Conservation (phyloP, 2,329 filamentous ascomycete genomes). For the Neonectria magnoliae region DNA sequence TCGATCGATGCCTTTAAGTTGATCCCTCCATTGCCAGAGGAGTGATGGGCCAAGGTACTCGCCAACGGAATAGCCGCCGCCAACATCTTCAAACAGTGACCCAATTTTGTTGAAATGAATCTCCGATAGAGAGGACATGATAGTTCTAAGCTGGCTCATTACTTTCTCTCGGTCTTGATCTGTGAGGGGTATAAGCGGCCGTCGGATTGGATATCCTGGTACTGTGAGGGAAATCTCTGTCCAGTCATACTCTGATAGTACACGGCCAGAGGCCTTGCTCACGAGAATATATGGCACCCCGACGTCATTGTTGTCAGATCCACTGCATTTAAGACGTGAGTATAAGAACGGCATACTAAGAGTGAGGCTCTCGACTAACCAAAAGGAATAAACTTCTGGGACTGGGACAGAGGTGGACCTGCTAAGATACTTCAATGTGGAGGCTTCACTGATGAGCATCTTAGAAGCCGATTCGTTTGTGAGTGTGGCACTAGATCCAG, state of each 20-base stretch:
- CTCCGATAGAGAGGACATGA: conserved; percentile 27
- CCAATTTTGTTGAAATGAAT: conserved; percentile 38
- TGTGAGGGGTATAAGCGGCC: conserved; percentile 28
- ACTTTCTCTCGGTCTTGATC: conserved; percentile 29
- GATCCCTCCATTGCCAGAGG: conserved; percentile 37
- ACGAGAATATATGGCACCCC: conserved; percentile 40
- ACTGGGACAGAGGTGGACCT: conserved; percentile 33
- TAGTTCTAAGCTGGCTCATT: conserved; percentile 34
- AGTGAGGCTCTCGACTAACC: conserved; percentile 14
- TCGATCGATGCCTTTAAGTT: conserved; percentile 34
- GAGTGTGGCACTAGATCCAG: conserved; percentile 1
- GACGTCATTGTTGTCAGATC: conserved; percentile 29
- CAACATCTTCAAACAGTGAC: conserved; percentile 31
- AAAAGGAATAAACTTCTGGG: conserved; percentile 38
- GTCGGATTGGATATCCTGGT: conserved; percentile 20
- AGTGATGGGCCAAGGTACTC: conserved; percentile 38
- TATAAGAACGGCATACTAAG: background rate
- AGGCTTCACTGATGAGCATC: conserved; percentile 37
- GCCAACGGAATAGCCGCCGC: conserved; percentile 28
- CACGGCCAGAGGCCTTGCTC: conserved; percentile 35
- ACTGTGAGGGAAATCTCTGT: conserved; percentile 8
- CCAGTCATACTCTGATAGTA: conserved; percentile 36
- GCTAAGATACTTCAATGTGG: conserved; percentile 34
- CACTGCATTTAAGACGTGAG: conserved; percentile 19
- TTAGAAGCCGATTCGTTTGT: conserved; percentile 31